These are phyloP conservation scores for Xylaria multiplex DNA, from an alignment of 2,329 filamentous ascomycete species.

Conservation along the genomic window DNA sequence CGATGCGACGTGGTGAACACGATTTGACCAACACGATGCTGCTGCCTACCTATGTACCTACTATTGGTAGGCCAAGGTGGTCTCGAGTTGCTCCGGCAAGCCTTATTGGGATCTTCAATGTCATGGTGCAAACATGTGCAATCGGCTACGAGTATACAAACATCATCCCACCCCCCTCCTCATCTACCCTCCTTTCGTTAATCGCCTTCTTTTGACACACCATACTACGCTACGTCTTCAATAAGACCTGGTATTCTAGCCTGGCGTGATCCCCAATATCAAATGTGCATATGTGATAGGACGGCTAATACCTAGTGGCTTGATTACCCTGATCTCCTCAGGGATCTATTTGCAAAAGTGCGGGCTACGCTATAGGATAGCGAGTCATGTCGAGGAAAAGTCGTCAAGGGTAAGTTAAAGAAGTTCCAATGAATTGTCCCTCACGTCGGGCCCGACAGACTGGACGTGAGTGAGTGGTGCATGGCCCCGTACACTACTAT, in stretches of 20 bases:
- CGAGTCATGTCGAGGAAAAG: background rate
- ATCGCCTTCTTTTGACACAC: background rate
- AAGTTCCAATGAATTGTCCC: background rate
- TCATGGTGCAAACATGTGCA: background rate
- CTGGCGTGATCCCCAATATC: slow-evolving; percentile 12
- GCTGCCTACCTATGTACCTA: background rate
- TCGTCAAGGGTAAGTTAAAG: background rate
- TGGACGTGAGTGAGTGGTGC: slow-evolving; percentile 1
- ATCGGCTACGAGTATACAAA: background rate
- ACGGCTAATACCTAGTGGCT: background rate
- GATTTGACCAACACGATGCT: slow-evolving; percentile 1
- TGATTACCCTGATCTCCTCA: slow-evolving; percentile 21
- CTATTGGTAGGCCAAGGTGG: background rate
- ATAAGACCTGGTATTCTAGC: slow-evolving; percentile 2
- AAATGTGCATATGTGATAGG: slow-evolving; percentile 22
- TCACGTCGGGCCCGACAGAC: background rate
- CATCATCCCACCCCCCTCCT: background rate
- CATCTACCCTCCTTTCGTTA: background rate
- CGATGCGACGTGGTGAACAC: slow-evolving; percentile 8
- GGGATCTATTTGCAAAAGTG: slow-evolving; percentile 22
- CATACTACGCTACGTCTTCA: background rate
- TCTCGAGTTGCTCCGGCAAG: background rate
- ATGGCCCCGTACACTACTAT: background rate
- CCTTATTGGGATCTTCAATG: slow-evolving; percentile 23
- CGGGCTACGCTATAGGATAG: background rate